Evolutionary conservation across 2,329 filamentous ascomycete genomes (phyloP).

Genomic region (Botryotinia convoluta): DNA sequence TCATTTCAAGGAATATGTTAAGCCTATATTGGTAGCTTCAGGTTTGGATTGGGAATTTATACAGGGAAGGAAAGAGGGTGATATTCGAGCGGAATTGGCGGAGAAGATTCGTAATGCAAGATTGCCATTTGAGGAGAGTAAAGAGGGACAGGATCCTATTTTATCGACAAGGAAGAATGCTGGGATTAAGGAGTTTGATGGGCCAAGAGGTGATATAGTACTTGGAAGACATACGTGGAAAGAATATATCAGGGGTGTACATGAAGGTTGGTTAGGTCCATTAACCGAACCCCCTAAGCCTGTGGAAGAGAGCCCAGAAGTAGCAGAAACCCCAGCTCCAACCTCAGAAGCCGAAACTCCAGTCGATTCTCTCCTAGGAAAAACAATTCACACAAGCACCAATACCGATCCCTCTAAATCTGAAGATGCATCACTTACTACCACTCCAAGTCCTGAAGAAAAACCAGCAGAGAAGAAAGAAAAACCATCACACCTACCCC

Average conservation of each 20-base stretch:
- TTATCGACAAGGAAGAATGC: conserved; percentile 62
- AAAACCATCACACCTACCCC: conserved; percentile 60
- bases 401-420: conserved; percentile 27
- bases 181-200: conserved; percentile 69
- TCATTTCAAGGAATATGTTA: conserved; percentile 94
- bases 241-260: conserved; percentile 88
- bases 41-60: conserved; percentile 96
- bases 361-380: conserved; percentile 32
- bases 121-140: conserved; percentile 41
- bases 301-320: conserved; percentile 28
- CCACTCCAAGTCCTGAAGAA: conserved; percentile 21
- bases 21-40: conserved; percentile 84
- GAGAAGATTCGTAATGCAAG: conserved; percentile 77
- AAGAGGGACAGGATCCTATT: conserved; percentile 56
- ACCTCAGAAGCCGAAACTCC: conserved; percentile 8
- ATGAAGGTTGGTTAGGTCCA: conserved; percentile 95
- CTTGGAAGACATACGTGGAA: conserved; percentile 95
- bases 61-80: conserved; percentile 88
- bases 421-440: conserved; percentile 21
- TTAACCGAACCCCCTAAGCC: conserved; percentile 58
- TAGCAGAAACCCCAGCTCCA: not conserved
- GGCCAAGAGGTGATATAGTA: conserved; percentile 78
- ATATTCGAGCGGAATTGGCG: conserved; percentile 81
- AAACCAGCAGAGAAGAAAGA: conserved; percentile 49
- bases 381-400: conserved; percentile 33